Evolutionary conservation across 2,329 filamentous ascomycete species (phyloP), one percentile per base, ranked within the genome.

Genomic region (Scortechinia acanthostroma): DNA sequence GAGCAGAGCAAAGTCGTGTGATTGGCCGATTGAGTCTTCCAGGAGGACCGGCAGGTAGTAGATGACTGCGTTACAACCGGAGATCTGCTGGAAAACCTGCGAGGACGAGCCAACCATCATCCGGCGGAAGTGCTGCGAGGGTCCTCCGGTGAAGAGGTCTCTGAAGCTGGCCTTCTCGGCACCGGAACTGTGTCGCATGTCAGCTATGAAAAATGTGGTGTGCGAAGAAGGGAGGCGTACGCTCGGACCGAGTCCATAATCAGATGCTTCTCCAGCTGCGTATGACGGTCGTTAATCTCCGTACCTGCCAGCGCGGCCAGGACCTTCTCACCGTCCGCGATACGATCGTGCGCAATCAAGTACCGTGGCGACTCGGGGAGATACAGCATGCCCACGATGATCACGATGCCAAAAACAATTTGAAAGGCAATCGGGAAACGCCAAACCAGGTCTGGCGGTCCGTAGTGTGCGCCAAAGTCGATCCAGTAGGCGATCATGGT

Each of bases 21-120:
- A 57, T 19, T 61, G 58, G 19, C 57, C 60, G 48, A 72, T 66
- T 10, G 60, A 65, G 5, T 52, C 47, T 49, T 71, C 55, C 54
- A 82, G 82, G 0, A 83, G 64, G 14, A 77, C 76, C 0, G 77
- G 76, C 20, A 76, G 76, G 57, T 80, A 83, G 61, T 81, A 81
- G 46, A 76, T 73, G 53, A 83, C 68, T 2, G 77, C 71, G 50
- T 77, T 77, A 60, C 74, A 78, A 1, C 74, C 76, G 16, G 70
- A 72, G 4, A 81, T 62, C 50, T 83, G 80, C 55, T 83, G 79
- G 69, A 82, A 77, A 37, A 83, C 65, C 58, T 83, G 78, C 3
- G 70, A 70, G 5, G 69, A 72, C 0, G 74, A 68, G 2, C 78
- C 80, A 4, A 85, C 69, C 45, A 83, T 51, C 70, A 83, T 80